These are phyloP conservation scores for Ogataea nonfermentans DNA, from an alignment of 805 yeast genomes.

Conservation along the genomic window DNA sequence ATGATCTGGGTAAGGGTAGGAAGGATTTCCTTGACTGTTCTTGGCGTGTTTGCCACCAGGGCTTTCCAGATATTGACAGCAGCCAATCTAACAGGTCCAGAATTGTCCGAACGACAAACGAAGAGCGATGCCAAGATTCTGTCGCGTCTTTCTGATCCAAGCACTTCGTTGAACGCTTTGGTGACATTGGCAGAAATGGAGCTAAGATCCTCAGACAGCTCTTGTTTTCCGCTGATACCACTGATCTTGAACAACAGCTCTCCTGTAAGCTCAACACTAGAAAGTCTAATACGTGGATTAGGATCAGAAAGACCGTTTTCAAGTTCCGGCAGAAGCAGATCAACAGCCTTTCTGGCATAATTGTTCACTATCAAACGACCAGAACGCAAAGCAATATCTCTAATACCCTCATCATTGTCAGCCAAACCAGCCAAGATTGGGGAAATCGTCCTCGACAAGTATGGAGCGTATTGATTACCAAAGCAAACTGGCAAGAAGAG, in stretches of 20 bases:
- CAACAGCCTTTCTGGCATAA: constrained; percentile 91
- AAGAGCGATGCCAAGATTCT: constrained; percentile 81
- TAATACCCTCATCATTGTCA: constrained; percentile 78
- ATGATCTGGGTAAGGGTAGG: constrained; percentile 79
- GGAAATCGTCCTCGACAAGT: constrained; percentile 81
- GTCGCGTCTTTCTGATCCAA: constrained; percentile 88
- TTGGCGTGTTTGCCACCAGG: constrained; percentile 92
- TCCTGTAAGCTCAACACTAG: constrained; percentile 94
- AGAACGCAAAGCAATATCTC: constrained; percentile 87
- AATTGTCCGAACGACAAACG: constrained; percentile 89
- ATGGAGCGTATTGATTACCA: constrained; percentile 88
- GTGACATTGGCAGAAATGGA: constrained; percentile 51
- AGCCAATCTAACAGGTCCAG: constrained; percentile 83
- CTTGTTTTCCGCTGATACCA: constrained; percentile 80
- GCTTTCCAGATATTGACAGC: constrained; percentile 97
- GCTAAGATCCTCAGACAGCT: constrained; percentile 54
- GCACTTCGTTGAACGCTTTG: constrained; percentile 65
- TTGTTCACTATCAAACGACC: constrained; percentile 89
- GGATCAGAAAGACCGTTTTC: constrained; percentile 84
- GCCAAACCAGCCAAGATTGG: constrained; percentile 91
- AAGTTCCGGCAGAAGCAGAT: constrained; percentile 87
- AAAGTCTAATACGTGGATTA: constrained; percentile 82
- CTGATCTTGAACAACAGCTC: constrained; percentile 91
- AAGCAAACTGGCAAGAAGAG: constrained; percentile 92
- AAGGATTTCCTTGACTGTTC: constrained; percentile 86